These are phyloP conservation scores for Colletotrichum lini DNA, from an alignment of 2,329 filamentous ascomycete species.

Conservation along the genomic window DNA sequence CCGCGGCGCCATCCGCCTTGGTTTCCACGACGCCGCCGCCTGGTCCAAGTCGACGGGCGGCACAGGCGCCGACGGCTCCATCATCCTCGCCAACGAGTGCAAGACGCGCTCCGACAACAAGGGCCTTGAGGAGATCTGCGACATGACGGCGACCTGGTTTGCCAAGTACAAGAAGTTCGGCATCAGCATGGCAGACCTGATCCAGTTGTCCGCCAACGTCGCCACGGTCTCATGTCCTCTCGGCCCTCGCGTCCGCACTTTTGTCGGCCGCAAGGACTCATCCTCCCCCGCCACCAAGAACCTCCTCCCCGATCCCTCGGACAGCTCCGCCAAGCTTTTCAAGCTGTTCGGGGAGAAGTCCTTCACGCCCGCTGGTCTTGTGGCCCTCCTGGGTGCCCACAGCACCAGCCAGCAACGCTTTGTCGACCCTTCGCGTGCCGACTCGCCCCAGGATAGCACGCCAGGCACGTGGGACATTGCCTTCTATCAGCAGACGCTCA, in stretches of 20 bases:
- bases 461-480: constrained; percentile 67
- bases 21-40: constrained; percentile 63
- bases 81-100: constrained; percentile 59
- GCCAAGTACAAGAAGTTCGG: constrained; percentile 56
- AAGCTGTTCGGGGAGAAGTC: constrained; percentile 67
- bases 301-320: constrained; percentile 60
- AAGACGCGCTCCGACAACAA: constrained; percentile 58
- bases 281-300: constrained; percentile 54
- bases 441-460: constrained; percentile 65
- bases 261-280: constrained; percentile 65
- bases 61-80: constrained; percentile 64
- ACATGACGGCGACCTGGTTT: constrained; percentile 56
- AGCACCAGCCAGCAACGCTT: constrained; percentile 65
- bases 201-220: constrained; percentile 66
- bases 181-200: constrained; percentile 68
- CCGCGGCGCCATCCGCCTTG: constrained; percentile 61
- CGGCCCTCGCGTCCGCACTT: constrained; percentile 64
- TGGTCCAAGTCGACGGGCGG: constrained; percentile 57
- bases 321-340: constrained; percentile 64
- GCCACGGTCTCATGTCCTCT: constrained; percentile 63
- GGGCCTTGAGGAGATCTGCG: constrained; percentile 62
- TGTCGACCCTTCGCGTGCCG: constrained; percentile 56
- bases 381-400: constrained; percentile 70
- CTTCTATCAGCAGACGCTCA: constrained; percentile 62
- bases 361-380: constrained; percentile 64